A percentile compares a stretch with the other conserved stretches of the same genome.
These are phyloP conservation scores for Diutina ranongensis DNA, from an alignment of 1,139 yeast genomes.

Conservation along the genomic window DNA sequence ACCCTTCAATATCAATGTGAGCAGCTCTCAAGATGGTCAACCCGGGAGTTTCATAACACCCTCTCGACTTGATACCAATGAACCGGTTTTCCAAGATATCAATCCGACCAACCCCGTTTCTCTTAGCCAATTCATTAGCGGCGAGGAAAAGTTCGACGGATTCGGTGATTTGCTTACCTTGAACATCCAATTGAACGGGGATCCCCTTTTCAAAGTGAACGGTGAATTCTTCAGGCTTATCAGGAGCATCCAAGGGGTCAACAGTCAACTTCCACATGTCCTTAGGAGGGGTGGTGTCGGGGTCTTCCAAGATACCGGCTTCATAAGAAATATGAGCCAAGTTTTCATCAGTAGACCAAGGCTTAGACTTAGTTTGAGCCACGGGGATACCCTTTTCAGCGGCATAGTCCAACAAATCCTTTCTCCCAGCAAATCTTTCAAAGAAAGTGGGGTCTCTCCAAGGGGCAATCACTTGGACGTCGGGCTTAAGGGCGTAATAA, in stretches of 20 bases:
- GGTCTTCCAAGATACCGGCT: constrained; percentile 98
- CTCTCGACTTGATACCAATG: constrained; percentile 97
- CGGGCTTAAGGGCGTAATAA: constrained; percentile 96
- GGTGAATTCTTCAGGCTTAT: constrained; percentile 78
- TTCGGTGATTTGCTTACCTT: constrained; percentile 51
- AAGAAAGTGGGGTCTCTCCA: constrained; percentile 97
- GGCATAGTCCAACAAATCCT: constrained; percentile 88
- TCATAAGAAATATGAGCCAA: constrained; percentile 97
- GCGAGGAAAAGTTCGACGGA: constrained; percentile 88
- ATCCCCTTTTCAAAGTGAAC: constrained; percentile 78
- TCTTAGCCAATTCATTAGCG: constrained; percentile 92
- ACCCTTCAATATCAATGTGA: constrained; percentile 93
- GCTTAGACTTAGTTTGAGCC: constrained; percentile 94
- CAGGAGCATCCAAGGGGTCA: constrained; percentile 93
- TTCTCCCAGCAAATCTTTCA: constrained; percentile 96
- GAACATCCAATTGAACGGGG: constrained; percentile 69
- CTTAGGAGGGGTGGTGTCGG: constrained; percentile 96
- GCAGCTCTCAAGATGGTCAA: constrained; percentile 86
- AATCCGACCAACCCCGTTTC: constrained; percentile 98
- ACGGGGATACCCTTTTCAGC: constrained; percentile 87
- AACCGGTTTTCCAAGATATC: constrained; percentile 98
- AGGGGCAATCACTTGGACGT: constrained; percentile 93
- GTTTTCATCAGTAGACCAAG: constrained; percentile 99
- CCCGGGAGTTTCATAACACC: constrained; percentile 99
- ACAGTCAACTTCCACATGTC: constrained; percentile 99